Evolutionary conservation across 1,284 basidiomycete genomes (phyloP).

Genomic region (Heliocybe sulcata): DNA sequence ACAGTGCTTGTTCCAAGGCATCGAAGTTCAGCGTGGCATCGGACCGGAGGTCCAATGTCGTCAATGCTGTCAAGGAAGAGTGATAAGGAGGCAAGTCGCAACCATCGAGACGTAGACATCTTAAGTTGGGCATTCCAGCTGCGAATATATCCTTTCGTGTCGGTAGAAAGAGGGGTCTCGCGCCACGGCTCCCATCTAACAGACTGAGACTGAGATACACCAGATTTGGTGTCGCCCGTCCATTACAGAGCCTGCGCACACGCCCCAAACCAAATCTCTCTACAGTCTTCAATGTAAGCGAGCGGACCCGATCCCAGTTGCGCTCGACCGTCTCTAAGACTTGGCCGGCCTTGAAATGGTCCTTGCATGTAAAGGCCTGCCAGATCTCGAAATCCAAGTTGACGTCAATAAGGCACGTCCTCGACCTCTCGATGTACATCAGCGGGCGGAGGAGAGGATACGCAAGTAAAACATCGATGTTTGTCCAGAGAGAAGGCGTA

Average conservation of each 20-base stretch:
- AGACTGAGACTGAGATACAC: background rate
- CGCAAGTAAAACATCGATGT: no score
- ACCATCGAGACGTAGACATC: background rate
- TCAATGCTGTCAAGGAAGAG: background rate
- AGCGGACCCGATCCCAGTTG: background rate
- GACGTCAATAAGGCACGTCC: background rate
- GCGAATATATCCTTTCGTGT: background rate
- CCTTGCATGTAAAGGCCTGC: no score
- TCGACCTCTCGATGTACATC: background rate
- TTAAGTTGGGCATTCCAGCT: background rate
- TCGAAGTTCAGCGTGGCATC: background rate
- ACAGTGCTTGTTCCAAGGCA: no score
- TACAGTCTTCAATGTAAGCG: background rate
- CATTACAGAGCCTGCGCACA: background rate
- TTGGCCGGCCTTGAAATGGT: background rate
- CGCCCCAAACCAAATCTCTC: background rate
- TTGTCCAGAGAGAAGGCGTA: no score
- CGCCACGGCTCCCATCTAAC: background rate
- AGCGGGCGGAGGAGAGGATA: background rate
- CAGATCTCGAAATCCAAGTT: background rate
- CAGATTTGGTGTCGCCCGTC: background rate
- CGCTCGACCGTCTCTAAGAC: background rate
- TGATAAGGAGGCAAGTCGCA: background rate
- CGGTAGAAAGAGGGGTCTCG: background rate
- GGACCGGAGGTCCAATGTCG: background rate